These are phyloP conservation scores for Lepidium didymum DNA, from an alignment of 345 rosid species.

Conservation along the genomic window DNA sequence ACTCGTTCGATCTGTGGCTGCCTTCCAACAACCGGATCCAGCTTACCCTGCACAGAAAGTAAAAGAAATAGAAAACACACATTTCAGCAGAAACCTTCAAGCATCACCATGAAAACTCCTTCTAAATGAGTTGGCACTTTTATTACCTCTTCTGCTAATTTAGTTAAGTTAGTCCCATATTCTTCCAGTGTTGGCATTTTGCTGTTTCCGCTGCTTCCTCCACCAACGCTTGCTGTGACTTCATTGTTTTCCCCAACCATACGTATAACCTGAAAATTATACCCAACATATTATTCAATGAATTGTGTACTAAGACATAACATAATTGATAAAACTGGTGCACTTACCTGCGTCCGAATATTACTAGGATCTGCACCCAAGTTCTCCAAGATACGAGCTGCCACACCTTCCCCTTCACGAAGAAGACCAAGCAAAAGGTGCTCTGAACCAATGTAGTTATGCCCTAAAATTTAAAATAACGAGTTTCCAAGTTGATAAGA, in stretches of 20 bases:
- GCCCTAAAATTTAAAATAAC: conserved; percentile 48
- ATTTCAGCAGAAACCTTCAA: background rate
- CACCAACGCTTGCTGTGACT: conserved; percentile 75
- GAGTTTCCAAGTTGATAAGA: background rate
- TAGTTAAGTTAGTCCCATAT: conserved; percentile 95
- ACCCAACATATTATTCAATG: background rate
- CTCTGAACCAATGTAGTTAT: conserved; percentile 97
- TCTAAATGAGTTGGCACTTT: background rate
- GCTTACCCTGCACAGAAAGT: conserved; percentile 59
- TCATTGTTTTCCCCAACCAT: conserved; percentile 97
- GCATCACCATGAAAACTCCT: conserved; percentile 1
- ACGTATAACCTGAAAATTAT: conserved; percentile 63
- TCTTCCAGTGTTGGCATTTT: conserved; percentile 99
- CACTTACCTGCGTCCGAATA: conserved; percentile 85
- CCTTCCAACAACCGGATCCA: conserved; percentile 99
- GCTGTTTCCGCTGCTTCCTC: conserved; percentile 55
- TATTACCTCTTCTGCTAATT: conserved; percentile 90
- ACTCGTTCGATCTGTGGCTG: conserved; percentile 95
- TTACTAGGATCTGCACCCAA: conserved; percentile 87
- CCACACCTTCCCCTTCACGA: conserved; percentile 99
- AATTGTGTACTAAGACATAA: background rate
- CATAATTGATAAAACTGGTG: background rate
- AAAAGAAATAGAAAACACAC: background rate
- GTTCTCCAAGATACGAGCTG: conserved; percentile 97
- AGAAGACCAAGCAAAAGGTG: conserved; percentile 94